Base-by-base conservation (phyloP, 2,329 filamentous ascomycete species). In the Neofusicoccum ribis region DNA sequence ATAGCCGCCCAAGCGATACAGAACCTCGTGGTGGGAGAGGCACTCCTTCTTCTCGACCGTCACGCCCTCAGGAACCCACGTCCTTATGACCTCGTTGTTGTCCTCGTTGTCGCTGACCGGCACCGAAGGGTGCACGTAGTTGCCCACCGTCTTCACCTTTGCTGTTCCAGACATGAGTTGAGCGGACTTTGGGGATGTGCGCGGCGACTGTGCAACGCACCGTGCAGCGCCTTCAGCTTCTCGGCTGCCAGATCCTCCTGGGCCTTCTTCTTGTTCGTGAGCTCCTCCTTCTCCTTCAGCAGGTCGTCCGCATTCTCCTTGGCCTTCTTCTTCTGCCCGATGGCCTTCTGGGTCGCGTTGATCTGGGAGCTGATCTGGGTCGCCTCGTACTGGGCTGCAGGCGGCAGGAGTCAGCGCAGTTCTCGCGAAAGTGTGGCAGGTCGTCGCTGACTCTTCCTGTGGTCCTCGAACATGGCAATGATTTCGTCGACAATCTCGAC, bases 11-110 rank as follows among this genome's bases (percentile, higher is more conserved):
- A 98, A 82, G 71, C 92, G 87, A 66, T 89, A 88, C 67, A 98
- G 87, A 63, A 99, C 93, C 77, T 98, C 94, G 79, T 99, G 95
- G 78, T 99, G 95, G 60, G 93, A 97, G 68, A 98, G 89, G 68
- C 83, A 86, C 65, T 90, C 85, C 72, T 88, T 87, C 84, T 93
- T 93, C 79, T 93, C 88, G 56, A 91, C 87, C 23, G 81, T 85
- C 66, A 89, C 85, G 62, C 89, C 89, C 70, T 92, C 88, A 0
- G 94, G 94, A 5, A 87, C 86, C 93, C 93, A 99, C 36, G 85
- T 90, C 72, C 88, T 87, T 71, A 91, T 83, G 37, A 93, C 79
- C 47, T 82, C 83, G 78, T 99, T 98, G 83, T 96, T 86, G 77
- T 95, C 93, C 86, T 97, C 93, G 75, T 91, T 92, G 74, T 93